These are phyloP conservation scores for Diatrype stigma DNA, from an alignment of 2,329 filamentous ascomycete species.

Conservation along the genomic window DNA sequence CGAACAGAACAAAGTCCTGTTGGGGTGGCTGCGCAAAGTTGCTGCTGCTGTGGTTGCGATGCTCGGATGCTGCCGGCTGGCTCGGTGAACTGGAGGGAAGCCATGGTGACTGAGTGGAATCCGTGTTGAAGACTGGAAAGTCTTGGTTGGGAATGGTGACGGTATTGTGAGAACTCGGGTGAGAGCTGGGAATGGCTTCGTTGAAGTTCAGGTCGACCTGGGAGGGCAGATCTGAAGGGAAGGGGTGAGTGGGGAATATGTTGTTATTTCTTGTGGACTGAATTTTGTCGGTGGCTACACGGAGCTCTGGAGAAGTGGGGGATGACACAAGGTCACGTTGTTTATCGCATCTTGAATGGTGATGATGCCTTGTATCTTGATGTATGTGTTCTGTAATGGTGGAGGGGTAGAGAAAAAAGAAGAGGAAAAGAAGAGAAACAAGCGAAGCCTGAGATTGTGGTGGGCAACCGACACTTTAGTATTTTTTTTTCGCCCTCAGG, in stretches of 20 bases:
- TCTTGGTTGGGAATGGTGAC: slow-evolving; percentile 61
- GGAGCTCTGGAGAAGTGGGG: slow-evolving; percentile 27
- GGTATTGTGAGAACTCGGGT: slow-evolving; percentile 54
- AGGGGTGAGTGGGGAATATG: slow-evolving; percentile 44
- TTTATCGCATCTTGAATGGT: slow-evolving; percentile 57
- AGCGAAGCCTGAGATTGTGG: slow-evolving; percentile 14
- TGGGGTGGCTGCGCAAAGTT: slow-evolving; percentile 50
- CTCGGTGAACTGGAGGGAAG: slow-evolving; percentile 64
- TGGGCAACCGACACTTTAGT: slow-evolving; percentile 24
- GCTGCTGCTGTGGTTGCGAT: slow-evolving; percentile 46
- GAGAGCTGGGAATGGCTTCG: slow-evolving; percentile 53
- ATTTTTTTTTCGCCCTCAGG: slow-evolving; percentile 23
- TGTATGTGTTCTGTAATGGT: slow-evolving; percentile 27
- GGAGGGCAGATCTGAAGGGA: slow-evolving; percentile 48
- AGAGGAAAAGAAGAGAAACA: slow-evolving; percentile 26
- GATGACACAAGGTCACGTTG: slow-evolving; percentile 29
- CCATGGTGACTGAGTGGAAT: slow-evolving; percentile 73
- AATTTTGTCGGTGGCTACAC: slow-evolving; percentile 48
- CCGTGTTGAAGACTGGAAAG: slow-evolving; percentile 77
- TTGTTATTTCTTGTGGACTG: slow-evolving; percentile 39
- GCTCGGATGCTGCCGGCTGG: slow-evolving; percentile 60
- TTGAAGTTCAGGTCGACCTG: slow-evolving; percentile 66
- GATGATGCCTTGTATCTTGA: slow-evolving; percentile 35
- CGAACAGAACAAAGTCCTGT: slow-evolving; percentile 79
- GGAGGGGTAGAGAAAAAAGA: slow-evolving; percentile 32